phyloP scores from a whole-genome alignment of 495 filamentous ascomycete genomes.

The Neurospora sp. region DNA sequence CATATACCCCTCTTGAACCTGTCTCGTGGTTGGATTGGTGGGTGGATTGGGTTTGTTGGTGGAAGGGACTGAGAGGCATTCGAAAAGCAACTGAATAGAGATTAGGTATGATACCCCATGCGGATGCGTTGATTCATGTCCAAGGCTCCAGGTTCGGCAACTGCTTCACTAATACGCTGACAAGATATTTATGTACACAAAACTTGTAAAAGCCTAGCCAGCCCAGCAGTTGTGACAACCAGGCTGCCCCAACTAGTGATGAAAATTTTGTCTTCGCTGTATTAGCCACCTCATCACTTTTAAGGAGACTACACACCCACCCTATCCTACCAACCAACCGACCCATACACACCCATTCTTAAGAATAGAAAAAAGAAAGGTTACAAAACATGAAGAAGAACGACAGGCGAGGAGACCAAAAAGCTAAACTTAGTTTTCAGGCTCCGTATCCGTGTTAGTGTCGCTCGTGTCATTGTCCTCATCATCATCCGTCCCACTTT shows the following conservation, averaged over 20 bases:
- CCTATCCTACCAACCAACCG: background rate
- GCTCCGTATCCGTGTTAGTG: conserved; percentile 72
- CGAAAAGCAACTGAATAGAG: background rate
- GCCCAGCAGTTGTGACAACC: background rate
- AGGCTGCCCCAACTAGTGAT: background rate
- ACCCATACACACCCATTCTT: background rate
- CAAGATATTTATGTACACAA: background rate
- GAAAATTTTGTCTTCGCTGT: background rate
- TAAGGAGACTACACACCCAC: background rate
- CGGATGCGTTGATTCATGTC: background rate
- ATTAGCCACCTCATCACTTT: background rate
- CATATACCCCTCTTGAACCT: background rate
- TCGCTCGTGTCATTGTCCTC: conserved; percentile 68
- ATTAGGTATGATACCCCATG: background rate
- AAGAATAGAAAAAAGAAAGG: background rate
- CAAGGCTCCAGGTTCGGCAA: too few relatives aligned
- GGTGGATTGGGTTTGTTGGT: background rate
- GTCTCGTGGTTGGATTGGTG: background rate
- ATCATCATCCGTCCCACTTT: conserved; percentile 84
- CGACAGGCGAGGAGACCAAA: background rate
- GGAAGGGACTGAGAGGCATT: background rate
- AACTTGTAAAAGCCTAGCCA: background rate
- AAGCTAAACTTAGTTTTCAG: conserved; percentile 31
- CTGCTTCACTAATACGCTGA: background rate
- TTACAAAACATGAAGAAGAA: background rate